Evolutionary conservation across 2,329 filamentous ascomycete genomes (phyloP), one percentile per base, ranked within the genome.

Genomic region (Exophiala viscosa): DNA sequence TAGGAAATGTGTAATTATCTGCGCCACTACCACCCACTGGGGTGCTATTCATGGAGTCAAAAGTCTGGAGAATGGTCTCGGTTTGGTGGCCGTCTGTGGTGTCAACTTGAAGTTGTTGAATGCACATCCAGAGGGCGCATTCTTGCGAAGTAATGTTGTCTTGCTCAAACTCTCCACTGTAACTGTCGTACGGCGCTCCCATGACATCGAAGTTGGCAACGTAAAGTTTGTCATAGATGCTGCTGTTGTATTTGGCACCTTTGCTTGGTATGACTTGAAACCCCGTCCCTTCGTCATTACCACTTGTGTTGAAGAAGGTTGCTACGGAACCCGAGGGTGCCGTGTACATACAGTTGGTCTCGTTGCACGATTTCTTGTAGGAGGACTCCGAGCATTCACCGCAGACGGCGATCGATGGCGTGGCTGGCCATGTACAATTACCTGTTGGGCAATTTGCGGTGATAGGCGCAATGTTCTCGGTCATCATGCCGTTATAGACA

Each of bases 401-500:
- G 39, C 53, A 56, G 6, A 56, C 31, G 2, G 53, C 53, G 13
- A 56, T 10, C 28, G 49, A 48, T 8, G 50, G 50, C 13, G 53
- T 56, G 7, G 44, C 38, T 23, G 53, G 53, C 44, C 46, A 56
- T 7, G 53, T 52, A 23, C 49, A 56, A 45, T 56, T 56, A 8
- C 44, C 50, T 5, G 49, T 56, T n/a, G 43, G 44, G 28, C 52
- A 55, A 5, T 13, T 36, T 36, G 34, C 34, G 1, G 34, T 36
- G 11, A 36, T 36, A 8, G 31, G 33, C 11, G 34, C 45, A 18
- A 20, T 44, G 14, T 36, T 15, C 5, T 18, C 43, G 17, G 33
- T 15, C 11, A 45, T 15, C 18, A 44, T 31, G 14, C 20, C n/a
- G 8, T 17, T 49, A 35, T 53, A 32, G 8, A 49, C 34, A 11